These are phyloP conservation scores for Skeletonema tropicum DNA, from an alignment of 108 stramenopile genomes.

Conservation along the genomic window DNA sequence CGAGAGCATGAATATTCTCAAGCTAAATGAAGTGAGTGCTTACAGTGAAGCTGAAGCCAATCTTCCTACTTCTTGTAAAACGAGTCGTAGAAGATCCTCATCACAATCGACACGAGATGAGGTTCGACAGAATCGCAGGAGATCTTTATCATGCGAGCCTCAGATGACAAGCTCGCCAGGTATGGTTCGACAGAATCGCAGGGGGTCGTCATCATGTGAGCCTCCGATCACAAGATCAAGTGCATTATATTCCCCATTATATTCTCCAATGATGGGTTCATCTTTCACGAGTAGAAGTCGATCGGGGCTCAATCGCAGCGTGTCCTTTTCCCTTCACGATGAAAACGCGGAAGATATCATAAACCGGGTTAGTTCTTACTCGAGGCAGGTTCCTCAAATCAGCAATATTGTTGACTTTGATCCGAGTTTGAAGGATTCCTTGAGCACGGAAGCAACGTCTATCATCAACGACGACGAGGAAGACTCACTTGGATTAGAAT, in stretches of 20 bases:
- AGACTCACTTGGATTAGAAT: background rate
- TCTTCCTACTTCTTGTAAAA: background rate
- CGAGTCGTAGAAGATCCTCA: background rate
- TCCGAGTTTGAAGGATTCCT: background rate
- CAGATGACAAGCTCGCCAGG: background rate
- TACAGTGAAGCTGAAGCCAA: background rate
- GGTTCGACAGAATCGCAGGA: background rate
- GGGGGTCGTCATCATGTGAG: background rate
- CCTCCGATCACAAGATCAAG: background rate
- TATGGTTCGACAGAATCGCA: background rate
- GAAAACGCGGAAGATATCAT: background rate
- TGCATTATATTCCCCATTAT: background rate
- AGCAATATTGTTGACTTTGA: background rate
- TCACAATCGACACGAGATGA: background rate
- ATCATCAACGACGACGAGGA: background rate
- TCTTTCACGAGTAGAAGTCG: background rate
- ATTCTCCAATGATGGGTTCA: no score
- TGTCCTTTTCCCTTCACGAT: background rate
- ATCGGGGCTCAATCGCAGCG: background rate
- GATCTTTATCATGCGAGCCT: background rate
- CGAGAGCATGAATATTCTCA: background rate
- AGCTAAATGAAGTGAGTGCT: background rate
- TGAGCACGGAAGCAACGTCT: background rate
- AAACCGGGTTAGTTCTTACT: background rate
- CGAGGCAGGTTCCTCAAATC: background rate